phyloP scores from a whole-genome alignment of 345 rosid species.

The Reutealis trisperma region DNA sequence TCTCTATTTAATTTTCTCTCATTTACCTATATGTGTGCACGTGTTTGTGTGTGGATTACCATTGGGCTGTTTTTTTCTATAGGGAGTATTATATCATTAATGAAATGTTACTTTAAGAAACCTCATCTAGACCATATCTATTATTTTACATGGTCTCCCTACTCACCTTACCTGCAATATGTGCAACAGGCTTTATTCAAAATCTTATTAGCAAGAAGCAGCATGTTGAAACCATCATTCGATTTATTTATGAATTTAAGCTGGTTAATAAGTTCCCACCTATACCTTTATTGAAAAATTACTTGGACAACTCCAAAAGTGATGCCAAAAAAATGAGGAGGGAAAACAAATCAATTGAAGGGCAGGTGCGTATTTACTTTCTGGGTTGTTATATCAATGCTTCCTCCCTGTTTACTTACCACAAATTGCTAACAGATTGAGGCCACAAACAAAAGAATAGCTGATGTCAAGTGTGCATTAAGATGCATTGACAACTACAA shows the following conservation, averaged over 20 bases:
- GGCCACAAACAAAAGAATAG: constrained; percentile 23
- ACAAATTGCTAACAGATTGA: constrained; percentile 21
- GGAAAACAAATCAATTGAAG: constrained; percentile 10
- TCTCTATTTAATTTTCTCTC: neutral
- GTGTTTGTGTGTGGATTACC: neutral
- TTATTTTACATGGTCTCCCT: neutral
- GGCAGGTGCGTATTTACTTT: constrained; percentile 28
- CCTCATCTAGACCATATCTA: neutral
- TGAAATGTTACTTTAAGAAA: neutral
- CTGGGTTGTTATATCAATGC: neutral
- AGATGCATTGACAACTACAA: constrained; percentile 31
- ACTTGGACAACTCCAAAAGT: neutral
- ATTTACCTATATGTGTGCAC: neutral
- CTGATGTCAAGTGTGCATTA: constrained; percentile 12
- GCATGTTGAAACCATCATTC: constrained; percentile 27
- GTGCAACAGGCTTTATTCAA: constrained; percentile 34
- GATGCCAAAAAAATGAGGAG: constrained; percentile 5
- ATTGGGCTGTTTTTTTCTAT: neutral
- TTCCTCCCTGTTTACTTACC: neutral
- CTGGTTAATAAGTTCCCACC: constrained; percentile 32
- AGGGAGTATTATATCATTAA: neutral
- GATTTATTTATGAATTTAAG: constrained; percentile 37
- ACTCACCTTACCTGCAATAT: neutral
- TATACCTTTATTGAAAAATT: constrained; percentile 23
- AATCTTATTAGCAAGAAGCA: constrained; percentile 31